phyloP scores from a whole-genome alignment of 148 eudicot genomes.

The Mesembryanthemum crystallinum region DNA sequence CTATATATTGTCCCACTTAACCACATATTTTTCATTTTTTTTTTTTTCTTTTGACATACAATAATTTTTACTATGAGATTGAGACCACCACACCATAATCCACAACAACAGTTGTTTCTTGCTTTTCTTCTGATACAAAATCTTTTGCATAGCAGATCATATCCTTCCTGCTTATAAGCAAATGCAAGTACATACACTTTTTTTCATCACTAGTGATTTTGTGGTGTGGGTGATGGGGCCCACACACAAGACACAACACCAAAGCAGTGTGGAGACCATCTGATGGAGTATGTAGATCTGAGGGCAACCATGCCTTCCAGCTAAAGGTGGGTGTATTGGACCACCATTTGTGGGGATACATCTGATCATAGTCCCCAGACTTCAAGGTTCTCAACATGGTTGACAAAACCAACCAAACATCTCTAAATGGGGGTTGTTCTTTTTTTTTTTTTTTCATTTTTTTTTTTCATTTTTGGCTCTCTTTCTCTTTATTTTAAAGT shows the following conservation, averaged over 20 bases:
- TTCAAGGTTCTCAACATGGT: slow-evolving; percentile 25
- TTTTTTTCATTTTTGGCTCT: not conserved
- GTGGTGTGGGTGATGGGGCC: not conserved
- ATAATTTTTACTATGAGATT: too few relatives aligned
- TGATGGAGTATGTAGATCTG: slow-evolving; percentile 23
- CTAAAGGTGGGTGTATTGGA: slow-evolving; percentile 31
- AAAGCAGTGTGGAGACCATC: slow-evolving; percentile 12
- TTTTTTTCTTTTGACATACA: too few relatives aligned
- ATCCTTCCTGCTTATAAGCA: not conserved
- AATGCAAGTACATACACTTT: not conserved
- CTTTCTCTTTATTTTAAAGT: not conserved
- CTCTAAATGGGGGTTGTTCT: not conserved
- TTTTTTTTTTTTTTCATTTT: not conserved
- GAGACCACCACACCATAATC: too few relatives aligned
- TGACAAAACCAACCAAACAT: slow-evolving; percentile 17
- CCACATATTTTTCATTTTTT: too few relatives aligned
- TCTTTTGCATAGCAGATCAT: slow-evolving; percentile 17
- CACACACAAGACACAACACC: not conserved
- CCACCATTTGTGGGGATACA: slow-evolving; percentile 34
- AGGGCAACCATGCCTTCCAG: slow-evolving; percentile 36
- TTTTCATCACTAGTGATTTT: too few relatives aligned
- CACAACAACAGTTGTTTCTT: not conserved
- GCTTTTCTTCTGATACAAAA: slow-evolving; percentile 1
- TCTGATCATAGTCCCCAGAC: slow-evolving; percentile 17
- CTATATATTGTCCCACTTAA: too few relatives aligned